Base-by-base conservation (phyloP, 176 grass and related monocot species). In the Bolboschoenus planiculmis region DNA sequence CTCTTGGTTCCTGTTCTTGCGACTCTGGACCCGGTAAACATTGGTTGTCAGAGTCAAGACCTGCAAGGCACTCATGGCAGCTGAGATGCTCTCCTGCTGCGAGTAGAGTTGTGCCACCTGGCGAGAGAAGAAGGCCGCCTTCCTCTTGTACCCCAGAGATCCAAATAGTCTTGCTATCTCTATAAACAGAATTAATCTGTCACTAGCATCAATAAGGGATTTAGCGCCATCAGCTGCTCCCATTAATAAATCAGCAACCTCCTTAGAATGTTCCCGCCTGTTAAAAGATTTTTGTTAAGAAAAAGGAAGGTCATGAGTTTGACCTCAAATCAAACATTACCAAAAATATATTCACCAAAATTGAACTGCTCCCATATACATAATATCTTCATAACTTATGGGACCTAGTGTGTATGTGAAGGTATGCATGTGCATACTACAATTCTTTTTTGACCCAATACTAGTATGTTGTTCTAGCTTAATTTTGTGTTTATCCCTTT, bases 121-220 rank as follows among this genome's bases (percentile, higher is more conserved):
- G 82, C 96, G 94, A 71, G 96, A 99, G 84, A 99, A 99, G 85
- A 99, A 99, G 47, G 96, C 96, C 1, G 96, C 96, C 71, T 99
- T 99, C 62, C 96, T 91, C 50, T 87, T 89, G 89, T 99, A 99
- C 18, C 96, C 96, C 81, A 99, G 87, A 78, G 91, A 83, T 65
- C 92, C 96, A 86, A 99, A 99, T 79, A 99, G 86, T 86, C 96
- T 95, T 23, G 96, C 96, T 4, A 95, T 99, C 87, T 99, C 96
- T 87, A 99, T 90, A 86, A 95, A 95, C 46, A 99, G 72, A 83
- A 99, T 90, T 50, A 99, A 74, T 35, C 91, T 85, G 64, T 99
- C 96, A 83, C 86, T 99, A 61, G 92, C 96, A 88, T 99, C 96
- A 84, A 99, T 91, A 51, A 99, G 91, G 79, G 96, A 94, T 67